A percentile compares a stretch with the other conserved stretches of the same genome.
phyloP scores from a whole-genome alignment of 2,329 filamentous ascomycete genomes.

The Diplocarpon rosae region DNA sequence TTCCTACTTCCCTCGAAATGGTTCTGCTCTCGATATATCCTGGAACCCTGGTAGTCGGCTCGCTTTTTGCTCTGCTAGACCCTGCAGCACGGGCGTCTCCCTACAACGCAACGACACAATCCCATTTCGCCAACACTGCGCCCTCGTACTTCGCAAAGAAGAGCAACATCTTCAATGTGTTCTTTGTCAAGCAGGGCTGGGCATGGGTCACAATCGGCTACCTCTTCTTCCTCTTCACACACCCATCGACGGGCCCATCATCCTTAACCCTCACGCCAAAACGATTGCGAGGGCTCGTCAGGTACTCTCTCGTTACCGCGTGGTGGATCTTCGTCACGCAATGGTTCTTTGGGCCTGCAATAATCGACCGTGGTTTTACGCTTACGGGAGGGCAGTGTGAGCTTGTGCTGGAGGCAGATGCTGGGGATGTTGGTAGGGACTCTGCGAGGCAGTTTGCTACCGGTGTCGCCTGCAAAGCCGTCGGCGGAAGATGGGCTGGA shows the following conservation, averaged over 20 bases:
- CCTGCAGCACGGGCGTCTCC: conserved; percentile 54
- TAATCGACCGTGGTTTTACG: conserved; percentile 85
- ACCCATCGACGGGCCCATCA: conserved; percentile 44
- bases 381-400: conserved; percentile 81
- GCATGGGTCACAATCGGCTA: conserved; percentile 77
- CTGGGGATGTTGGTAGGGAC: conserved; percentile 35
- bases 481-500: conserved; percentile 78
- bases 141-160: conserved; percentile 92
- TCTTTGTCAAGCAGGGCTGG: conserved; percentile 96
- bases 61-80: conserved; percentile 68
- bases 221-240: conserved; percentile 54
- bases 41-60: conserved; percentile 65
- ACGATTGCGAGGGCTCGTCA: conserved; percentile 46
- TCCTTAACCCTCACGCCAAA: conserved; percentile 32
- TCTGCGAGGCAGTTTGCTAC: conserved; percentile 48
- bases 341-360: conserved; percentile 87
- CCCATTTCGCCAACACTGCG: conserved; percentile 48
- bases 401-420: conserved; percentile 37
- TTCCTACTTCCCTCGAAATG: conserved; percentile 60
- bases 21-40: conserved; percentile 63
- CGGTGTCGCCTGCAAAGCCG: conserved; percentile 68
- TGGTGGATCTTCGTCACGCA: conserved; percentile 86
- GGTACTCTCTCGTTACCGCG: conserved; percentile 62
- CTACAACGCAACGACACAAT: conserved; percentile 52
- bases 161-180: conserved; percentile 79